Base-by-base conservation (phyloP, 225 moss, liverwort and hornwort species). In the Thuidium tamariscinum region DNA sequence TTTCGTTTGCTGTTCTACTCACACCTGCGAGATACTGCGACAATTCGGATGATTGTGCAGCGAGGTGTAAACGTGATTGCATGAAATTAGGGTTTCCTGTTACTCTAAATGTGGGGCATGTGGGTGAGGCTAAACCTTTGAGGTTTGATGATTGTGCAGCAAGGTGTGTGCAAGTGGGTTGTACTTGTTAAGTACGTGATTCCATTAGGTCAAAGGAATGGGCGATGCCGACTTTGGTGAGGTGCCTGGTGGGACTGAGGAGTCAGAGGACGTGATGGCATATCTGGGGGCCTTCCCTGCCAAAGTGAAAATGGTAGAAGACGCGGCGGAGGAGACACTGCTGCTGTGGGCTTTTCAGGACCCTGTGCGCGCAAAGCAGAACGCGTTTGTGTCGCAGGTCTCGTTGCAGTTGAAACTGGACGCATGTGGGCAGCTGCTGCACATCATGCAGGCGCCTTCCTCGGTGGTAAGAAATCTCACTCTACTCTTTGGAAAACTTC, bases 261-360 rank as follows among this genome's bases (percentile, higher is more conserved):
- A 91, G 65, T 42, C 66, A 41, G 96, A 93, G 70, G 89, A 88
- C 42, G 80, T 86, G 41, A 82, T 88, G 81, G 93, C 92, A 65
- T 46, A 78, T 51, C 75, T 97, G 70, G 98, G 98, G 34, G 91
- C 92, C 44, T 96, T 96, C 88, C 82, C 93, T 51, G 91, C 84
- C 54, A 84, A 91, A 52, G 94, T 95, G 85, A 89, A 85, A 82
- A 37, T 96, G 27, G 94, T 98, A 49, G 90, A 93, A 65, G 93
- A 97, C 65, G 97, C 93, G 19, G 93, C 95, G 29, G 98, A 98
- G 81, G 98, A 98, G 91, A 95, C 95, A 48, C 87, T 98, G 89
- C 90, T 98, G 27, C 89, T 98, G 25, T 98, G 98, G 98, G 94
- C 92, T 32, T 88, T 98, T 84, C 95, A 93, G 86, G 93, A 98